These are phyloP conservation scores for Ophiostoma triangulosporum DNA, from an alignment of 2,329 filamentous ascomycete species.

Conservation along the genomic window DNA sequence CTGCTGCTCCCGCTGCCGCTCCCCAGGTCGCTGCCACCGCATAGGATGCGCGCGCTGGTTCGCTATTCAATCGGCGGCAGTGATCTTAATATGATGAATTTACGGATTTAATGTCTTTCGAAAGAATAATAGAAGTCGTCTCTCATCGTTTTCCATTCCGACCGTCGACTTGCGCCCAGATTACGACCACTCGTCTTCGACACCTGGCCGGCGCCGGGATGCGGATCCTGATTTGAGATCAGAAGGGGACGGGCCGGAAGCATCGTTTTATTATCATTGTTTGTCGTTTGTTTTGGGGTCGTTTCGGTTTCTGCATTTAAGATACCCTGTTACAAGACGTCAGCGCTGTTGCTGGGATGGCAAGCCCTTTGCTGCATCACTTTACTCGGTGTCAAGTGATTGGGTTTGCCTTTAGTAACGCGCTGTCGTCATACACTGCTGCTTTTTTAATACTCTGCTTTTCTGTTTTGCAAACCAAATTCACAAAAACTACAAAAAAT, in stretches of 20 bases:
- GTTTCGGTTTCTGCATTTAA: slow-evolving; percentile 39
- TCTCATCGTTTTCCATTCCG: not conserved
- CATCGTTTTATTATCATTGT: slow-evolving; percentile 7
- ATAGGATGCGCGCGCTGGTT: slow-evolving; percentile 22
- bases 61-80: slow-evolving; percentile 10
- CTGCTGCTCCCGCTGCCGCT: slow-evolving; percentile 26
- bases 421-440: not conserved
- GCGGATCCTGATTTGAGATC: not conserved
- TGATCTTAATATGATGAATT: slow-evolving; percentile 14
- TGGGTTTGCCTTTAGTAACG: not conserved
- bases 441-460: slow-evolving; percentile 2
- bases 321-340: slow-evolving; percentile 14
- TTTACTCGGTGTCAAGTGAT: not conserved
- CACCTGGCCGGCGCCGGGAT: slow-evolving; percentile 2
- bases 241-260: slow-evolving; percentile 9
- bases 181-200: not conserved
- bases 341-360: not conserved
- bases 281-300: slow-evolving; percentile 23
- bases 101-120: slow-evolving; percentile 5
- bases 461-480: not conserved
- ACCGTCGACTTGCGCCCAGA: not conserved
- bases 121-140: slow-evolving; percentile 1
- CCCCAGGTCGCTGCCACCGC: slow-evolving; percentile 39
- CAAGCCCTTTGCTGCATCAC: not conserved
- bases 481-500: slow-evolving; percentile 1